Evolutionary conservation across 805 yeast species (phyloP).

Genomic region (Cyberlindnera maritima): DNA sequence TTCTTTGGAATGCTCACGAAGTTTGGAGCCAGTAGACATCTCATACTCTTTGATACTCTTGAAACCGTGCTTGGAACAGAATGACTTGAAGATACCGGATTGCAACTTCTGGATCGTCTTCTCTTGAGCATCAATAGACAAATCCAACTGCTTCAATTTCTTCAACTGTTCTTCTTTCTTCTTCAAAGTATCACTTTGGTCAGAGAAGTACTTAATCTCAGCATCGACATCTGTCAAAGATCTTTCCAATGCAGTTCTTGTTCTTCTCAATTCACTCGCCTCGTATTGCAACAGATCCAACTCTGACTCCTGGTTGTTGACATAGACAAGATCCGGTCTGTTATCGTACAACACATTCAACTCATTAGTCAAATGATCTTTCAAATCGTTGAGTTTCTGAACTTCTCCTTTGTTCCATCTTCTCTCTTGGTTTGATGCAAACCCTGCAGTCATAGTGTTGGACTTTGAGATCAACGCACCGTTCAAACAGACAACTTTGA

Average conservation of each 20-base stretch:
- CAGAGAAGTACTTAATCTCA: slow-evolving; percentile 51
- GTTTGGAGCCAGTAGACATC: slow-evolving; percentile 54
- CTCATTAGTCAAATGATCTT: slow-evolving; percentile 46
- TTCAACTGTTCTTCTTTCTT: slow-evolving; percentile 25
- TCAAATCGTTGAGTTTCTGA: slow-evolving; percentile 47
- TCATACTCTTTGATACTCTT: slow-evolving; percentile 66
- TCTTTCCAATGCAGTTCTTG: slow-evolving; percentile 43
- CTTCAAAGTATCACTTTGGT: slow-evolving; percentile 30
- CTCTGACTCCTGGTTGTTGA: slow-evolving; percentile 56
- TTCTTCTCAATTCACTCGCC: slow-evolving; percentile 42
- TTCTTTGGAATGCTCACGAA: slow-evolving; percentile 57
- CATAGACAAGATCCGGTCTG: slow-evolving; percentile 53
- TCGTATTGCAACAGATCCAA: slow-evolving; percentile 47
- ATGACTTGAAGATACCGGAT: slow-evolving; percentile 43
- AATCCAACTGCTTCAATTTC: slow-evolving; percentile 23
- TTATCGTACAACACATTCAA: slow-evolving; percentile 40
- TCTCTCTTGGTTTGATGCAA: slow-evolving; percentile 44
- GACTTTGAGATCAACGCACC: slow-evolving; percentile 84
- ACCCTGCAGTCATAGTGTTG: slow-evolving; percentile 93
- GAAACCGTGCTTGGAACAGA: slow-evolving; percentile 57
- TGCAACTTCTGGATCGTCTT: slow-evolving; percentile 37
- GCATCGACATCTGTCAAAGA: slow-evolving; percentile 41
- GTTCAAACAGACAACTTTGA: slow-evolving; percentile 74
- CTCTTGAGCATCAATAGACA: slow-evolving; percentile 29
- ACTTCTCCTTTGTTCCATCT: slow-evolving; percentile 77